These are phyloP conservation scores for Trichophyton mentagrophytes DNA, from an alignment of 2,329 filamentous ascomycete species.

Conservation along the genomic window DNA sequence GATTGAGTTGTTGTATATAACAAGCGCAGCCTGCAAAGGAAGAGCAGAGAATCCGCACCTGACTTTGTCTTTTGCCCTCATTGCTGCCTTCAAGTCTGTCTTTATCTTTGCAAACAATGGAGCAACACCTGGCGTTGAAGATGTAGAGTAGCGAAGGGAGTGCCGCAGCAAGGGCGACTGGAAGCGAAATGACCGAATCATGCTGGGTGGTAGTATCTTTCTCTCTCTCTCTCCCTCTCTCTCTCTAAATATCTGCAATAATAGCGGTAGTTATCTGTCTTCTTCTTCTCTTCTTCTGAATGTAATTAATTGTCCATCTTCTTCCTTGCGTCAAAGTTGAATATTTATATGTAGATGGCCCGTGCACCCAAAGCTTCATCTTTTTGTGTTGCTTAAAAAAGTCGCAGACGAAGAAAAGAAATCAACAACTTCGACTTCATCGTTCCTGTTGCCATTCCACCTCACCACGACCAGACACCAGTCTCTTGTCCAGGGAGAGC, in stretches of 20 bases:
- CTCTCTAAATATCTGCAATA: neutral
- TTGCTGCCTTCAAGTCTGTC: slow-evolving; percentile 37
- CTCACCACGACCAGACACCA: neutral
- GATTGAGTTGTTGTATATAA: neutral
- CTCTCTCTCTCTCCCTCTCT: neutral
- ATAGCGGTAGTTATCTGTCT: neutral
- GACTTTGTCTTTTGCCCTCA: slow-evolving; percentile 37
- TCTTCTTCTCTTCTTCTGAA: neutral
- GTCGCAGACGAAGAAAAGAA: neutral
- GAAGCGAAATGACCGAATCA: slow-evolving; percentile 24
- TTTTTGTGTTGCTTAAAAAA: neutral
- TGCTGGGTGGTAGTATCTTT: slow-evolving; percentile 9
- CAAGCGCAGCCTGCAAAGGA: no score
- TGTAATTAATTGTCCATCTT: no score
- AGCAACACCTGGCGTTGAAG: slow-evolving; percentile 21
- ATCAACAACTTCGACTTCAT: neutral
- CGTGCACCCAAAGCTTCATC: neutral
- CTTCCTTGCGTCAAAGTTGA: neutral
- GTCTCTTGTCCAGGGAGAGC: neutral
- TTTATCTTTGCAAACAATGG: slow-evolving; percentile 34
- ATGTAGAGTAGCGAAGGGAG: slow-evolving; percentile 29
- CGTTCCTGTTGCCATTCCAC: neutral
- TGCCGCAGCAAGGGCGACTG: slow-evolving; percentile 15
- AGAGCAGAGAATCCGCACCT: slow-evolving; percentile 21
- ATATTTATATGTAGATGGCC: neutral